Base-by-base conservation (phyloP, 768 basidiomycete genomes). In the Mycena latifolia region DNA sequence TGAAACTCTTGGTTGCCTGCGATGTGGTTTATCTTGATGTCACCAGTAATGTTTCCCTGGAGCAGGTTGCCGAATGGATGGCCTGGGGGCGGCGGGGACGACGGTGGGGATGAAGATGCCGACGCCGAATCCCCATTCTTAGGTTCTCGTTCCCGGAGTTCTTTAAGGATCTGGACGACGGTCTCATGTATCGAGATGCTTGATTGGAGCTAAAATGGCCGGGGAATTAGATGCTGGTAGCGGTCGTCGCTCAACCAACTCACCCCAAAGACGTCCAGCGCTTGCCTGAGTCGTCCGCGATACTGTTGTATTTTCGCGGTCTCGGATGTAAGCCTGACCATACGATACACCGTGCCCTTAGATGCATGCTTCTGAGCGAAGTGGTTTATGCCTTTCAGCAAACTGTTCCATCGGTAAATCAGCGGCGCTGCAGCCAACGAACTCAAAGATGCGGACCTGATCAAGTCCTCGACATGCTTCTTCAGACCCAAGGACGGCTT, bases 211-310 rank as follows among this genome's bases (percentile, higher is more conserved):
- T 74, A 43, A 11, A 39, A 52, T 7, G 41, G 39, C 18, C 4
- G 20, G 41, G 31, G 54, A 51, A 28, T 50, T 29, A 45, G 20
- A 31, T 46, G n/a, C 9, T 20, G 14, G 33, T 17, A 17, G 24
- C 25, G 18, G 28, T 18, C 7, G 41, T 1, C 39, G 20, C 29
- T 3, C 20, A 46, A 39, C 50, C 12, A 28, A 69, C 73, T 35
- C 45, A 72, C 76, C 18, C 73, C 71, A 35, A 77, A 77, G 25
- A 73, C 64, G 52, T 74, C 74, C 50, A 77, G 45, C 24, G 74
- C 71, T 43, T 73, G 68, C 29, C 68, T 68, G 20, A 77, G 35
- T 33, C 39, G 46, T 35, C 33, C 64, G 10, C 74, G 68, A 53
- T 72, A 73, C 39, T 63, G 66, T 39, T 61, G 56, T 24, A 77